phyloP scores from a whole-genome alignment of 129 eudicot genomes.

The Escallonia rubra region DNA sequence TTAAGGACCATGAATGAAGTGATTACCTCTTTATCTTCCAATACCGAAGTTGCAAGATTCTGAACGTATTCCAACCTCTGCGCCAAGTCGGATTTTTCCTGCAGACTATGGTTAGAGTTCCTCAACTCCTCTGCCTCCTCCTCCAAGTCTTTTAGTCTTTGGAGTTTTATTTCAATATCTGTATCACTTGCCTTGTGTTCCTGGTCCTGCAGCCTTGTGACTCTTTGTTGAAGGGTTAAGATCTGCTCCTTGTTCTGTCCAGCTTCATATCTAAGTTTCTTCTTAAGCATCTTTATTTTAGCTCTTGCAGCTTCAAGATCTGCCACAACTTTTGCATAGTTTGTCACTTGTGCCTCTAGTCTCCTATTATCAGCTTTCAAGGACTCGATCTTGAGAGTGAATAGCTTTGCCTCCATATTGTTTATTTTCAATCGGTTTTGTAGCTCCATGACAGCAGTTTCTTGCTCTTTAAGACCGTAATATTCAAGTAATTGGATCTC shows the following conservation, averaged over 20 bases:
- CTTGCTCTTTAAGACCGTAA: conserved; percentile 88
- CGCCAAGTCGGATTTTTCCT: conserved; percentile 58
- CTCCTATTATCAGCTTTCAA: conserved; percentile 60
- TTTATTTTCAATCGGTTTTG: conserved; percentile 63
- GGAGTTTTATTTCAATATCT: conserved; percentile 25
- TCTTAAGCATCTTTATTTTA: conserved; percentile 55
- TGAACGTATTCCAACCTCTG: conserved; percentile 60
- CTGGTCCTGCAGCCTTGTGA: conserved; percentile 47
- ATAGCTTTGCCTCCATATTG: conserved; percentile 71
- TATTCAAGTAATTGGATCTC: conserved; percentile 83
- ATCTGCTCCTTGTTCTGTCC: conserved; percentile 54
- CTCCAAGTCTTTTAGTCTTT: conserved; percentile 51
- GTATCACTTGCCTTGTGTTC: conserved; percentile 28
- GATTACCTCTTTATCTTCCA: conserved; percentile 71
- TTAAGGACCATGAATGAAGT: not conserved
- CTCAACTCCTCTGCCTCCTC: conserved; percentile 48
- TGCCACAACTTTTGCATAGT: conserved; percentile 46
- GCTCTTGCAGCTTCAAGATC: conserved; percentile 79
- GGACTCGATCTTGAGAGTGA: conserved; percentile 56
- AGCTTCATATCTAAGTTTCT: conserved; percentile 54
- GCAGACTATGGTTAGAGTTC: conserved; percentile 38
- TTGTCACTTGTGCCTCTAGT: conserved; percentile 51
- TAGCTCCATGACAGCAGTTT: conserved; percentile 77
- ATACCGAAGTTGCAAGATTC: conserved; percentile 42
- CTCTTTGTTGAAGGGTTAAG: conserved; percentile 47